Percentiles rank a stretch among this genome's conserved stretches.
Conservation (phyloP, 345 rosid species). For the Eucalyptus tenuipes region DNA sequence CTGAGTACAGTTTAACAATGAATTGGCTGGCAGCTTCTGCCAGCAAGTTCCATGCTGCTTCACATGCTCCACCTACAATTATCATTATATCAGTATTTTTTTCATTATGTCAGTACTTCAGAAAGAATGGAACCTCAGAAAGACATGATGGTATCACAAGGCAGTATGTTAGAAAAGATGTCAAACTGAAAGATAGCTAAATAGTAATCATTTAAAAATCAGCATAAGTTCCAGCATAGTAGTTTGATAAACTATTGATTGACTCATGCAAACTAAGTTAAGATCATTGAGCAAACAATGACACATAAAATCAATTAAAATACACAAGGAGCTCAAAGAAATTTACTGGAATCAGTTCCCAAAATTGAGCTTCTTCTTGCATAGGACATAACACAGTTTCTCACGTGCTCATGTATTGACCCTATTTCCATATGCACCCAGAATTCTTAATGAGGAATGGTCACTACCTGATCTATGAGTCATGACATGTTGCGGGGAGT, state of each 20-base stretch:
- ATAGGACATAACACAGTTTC: background rate
- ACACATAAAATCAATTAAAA: background rate
- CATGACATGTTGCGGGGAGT: background rate
- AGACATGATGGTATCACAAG: background rate
- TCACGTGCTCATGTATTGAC: background rate
- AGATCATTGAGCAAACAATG: background rate
- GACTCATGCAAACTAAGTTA: background rate
- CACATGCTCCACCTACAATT: slow-evolving; percentile 84
- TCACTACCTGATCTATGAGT: background rate
- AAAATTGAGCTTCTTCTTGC: background rate
- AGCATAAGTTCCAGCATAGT: background rate
- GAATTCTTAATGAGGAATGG: background rate
- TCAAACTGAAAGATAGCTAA: background rate
- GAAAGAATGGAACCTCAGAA: background rate
- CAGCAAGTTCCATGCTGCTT: slow-evolving; percentile 93
- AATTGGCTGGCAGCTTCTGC: slow-evolving; percentile 96
- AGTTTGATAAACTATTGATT: background rate
- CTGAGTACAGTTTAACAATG: slow-evolving; percentile 92
- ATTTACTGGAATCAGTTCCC: background rate
- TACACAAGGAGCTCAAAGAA: background rate
- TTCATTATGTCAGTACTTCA: background rate
- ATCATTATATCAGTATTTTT: background rate
- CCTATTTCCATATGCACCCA: background rate
- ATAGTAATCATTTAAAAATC: background rate
- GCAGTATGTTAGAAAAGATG: background rate